These are phyloP conservation scores for Xylariaceae sp. DNA, from an alignment of 2,329 filamentous ascomycete species.

Conservation along the genomic window DNA sequence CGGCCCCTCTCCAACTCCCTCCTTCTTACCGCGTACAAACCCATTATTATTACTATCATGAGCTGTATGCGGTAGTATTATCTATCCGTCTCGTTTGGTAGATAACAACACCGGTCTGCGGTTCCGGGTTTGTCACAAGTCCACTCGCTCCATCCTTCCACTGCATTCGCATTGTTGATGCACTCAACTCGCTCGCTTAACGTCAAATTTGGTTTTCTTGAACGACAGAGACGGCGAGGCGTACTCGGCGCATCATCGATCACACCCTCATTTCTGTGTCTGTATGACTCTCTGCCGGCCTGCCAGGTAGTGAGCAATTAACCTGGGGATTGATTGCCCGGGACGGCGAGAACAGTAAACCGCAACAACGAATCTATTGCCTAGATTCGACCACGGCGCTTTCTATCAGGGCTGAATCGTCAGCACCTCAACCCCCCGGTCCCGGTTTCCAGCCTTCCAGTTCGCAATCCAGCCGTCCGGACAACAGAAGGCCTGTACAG, in stretches of 20 bases:
- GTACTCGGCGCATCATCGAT: slow-evolving; percentile 2
- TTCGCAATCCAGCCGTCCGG: slow-evolving; percentile 27
- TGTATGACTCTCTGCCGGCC: slow-evolving; percentile 5
- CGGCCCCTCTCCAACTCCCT: slow-evolving; percentile 5
- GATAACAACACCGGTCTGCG: slow-evolving; percentile 6
- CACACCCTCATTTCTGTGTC: slow-evolving; percentile 11
- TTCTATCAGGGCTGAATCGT: slow-evolving; percentile 11
- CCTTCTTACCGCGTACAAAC: background rate
- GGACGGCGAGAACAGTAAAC: background rate
- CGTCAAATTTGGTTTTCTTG: slow-evolving; percentile 8
- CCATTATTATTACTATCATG: background rate
- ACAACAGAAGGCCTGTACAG: slow-evolving; percentile 22
- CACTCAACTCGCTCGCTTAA: slow-evolving; percentile 13
- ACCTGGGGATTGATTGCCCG: slow-evolving; percentile 3
- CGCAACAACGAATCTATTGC: slow-evolving; percentile 8
- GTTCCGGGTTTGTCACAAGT: slow-evolving; percentile 7
- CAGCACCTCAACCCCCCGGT: slow-evolving; percentile 2
- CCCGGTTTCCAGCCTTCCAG: slow-evolving; percentile 8
- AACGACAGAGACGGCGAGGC: slow-evolving; percentile 3
- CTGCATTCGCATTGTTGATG: slow-evolving; percentile 1
- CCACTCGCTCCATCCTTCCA: slow-evolving; percentile 9
- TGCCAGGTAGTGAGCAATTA: slow-evolving; percentile 8
- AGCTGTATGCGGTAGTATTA: slow-evolving; percentile 4
- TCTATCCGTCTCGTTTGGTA: slow-evolving; percentile 13
- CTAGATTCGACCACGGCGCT: slow-evolving; percentile 7